Conservation (phyloP, 495 filamentous ascomycete genomes). For the Tuber umbilicatum region DNA sequence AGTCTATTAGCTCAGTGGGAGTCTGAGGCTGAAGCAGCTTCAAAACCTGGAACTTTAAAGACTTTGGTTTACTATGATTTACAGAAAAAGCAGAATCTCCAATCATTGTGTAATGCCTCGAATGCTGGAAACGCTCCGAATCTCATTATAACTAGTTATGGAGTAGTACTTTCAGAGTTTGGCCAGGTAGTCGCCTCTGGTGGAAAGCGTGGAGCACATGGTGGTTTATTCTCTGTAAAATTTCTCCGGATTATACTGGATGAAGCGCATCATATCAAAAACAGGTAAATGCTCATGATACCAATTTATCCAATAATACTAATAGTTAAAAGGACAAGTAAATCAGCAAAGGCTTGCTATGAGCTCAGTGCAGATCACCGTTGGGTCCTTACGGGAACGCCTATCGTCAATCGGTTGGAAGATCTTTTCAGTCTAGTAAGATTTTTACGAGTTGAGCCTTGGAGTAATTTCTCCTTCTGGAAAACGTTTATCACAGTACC, state of each 20-base stretch:
- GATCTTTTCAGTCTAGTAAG: slow-evolving; percentile 93
- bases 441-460: slow-evolving; percentile 89
- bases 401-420: slow-evolving; percentile 92
- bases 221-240: slow-evolving; percentile 79
- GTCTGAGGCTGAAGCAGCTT: slow-evolving; percentile 85
- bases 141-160: slow-evolving; percentile 93
- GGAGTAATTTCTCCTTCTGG: slow-evolving; percentile 98
- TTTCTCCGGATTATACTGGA: slow-evolving; percentile 94
- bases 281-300: slow-evolving; percentile 54
- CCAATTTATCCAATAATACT: slow-evolving; percentile 6
- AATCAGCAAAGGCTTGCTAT: slow-evolving; percentile 89
- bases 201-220: slow-evolving; percentile 54
- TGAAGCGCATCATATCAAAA: slow-evolving; percentile 92
- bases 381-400: slow-evolving; percentile 92
- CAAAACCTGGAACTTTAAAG: slow-evolving; percentile 70
- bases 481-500: slow-evolving; percentile 96
- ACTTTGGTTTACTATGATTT: slow-evolving; percentile 83
- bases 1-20: slow-evolving; percentile 93
- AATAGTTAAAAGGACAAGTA: slow-evolving; percentile 45
- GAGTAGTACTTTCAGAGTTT: slow-evolving; percentile 83
- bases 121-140: slow-evolving; percentile 73
- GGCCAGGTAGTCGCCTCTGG: slow-evolving; percentile 56
- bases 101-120: slow-evolving; percentile 64
- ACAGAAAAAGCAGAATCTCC: slow-evolving; percentile 71
- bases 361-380: slow-evolving; percentile 76